Evolutionary conservation across 2,329 filamentous ascomycete species (phyloP), one percentile per base, ranked within the genome.

Genomic region (Diplodia corticola): DNA sequence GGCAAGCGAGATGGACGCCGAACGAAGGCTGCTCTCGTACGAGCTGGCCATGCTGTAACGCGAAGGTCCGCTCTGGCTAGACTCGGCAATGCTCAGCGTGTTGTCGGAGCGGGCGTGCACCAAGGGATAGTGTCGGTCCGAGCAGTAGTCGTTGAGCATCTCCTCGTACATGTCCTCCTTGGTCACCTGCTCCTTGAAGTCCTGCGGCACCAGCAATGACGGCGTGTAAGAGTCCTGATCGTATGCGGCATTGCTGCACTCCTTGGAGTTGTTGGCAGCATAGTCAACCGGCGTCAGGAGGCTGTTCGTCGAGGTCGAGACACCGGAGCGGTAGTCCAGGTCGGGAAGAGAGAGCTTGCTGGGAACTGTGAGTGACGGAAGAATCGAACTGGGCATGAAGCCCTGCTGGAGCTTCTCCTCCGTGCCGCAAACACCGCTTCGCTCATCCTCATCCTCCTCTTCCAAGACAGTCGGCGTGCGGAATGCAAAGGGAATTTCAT

Each of bases 21-120:
- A 85, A 63, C 84, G 76, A 48, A 85, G 79, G 68, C 85, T 81
- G 71, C 83, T 86, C 71, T 86, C 84, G 66, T 85, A 84, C 5
- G 84, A 86, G 72, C 83, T 85, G 26, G 48, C 64, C 68, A 85
- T 85, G 78, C 84, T 86, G 61, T 84, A 81, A 15, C 81, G 81
- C 2, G 82, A 81, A 65, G 79, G 80, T 69, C 82, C 84, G 71
- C 80, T 84, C 28, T 82, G 80, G 28, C 78, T 77, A 6, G 80
- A 79, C 55, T 79, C 78, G 44, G 78, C 77, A 59, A 77, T 71
- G 60, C 78, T 77, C 53, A 72, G 72, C 30, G 67, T 74, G 46
- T 64, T 67, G 26, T 51, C 59, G 17, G 65, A 63, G 59, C 59
- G 60, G n/a, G 77, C 74, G 28, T 80, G 74, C 63, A 78, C 77